Evolutionary conservation across 1,139 yeast species (phyloP).

Genomic region (Spathaspora jeffriesii): DNA sequence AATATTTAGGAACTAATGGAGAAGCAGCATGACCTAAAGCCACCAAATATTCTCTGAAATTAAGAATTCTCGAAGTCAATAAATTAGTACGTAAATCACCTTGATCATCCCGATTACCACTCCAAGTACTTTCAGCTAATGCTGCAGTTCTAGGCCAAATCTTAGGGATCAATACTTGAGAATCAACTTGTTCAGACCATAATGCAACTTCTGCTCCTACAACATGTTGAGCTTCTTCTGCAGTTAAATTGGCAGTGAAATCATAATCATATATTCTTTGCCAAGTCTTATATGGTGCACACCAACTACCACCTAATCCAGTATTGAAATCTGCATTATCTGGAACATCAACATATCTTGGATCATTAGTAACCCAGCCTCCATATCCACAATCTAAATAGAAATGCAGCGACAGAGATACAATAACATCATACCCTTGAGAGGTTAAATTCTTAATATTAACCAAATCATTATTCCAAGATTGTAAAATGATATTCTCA

Average conservation of each 20-base stretch:
- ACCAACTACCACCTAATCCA: constrained; percentile 47
- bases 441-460: constrained; percentile 30
- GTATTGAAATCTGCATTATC: constrained; percentile 27
- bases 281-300: constrained; percentile 52
- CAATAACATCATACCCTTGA: constrained; percentile 45
- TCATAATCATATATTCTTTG: constrained; percentile 46
- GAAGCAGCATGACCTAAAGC: constrained; percentile 37
- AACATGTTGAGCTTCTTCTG: constrained; percentile 29
- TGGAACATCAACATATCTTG: constrained; percentile 28
- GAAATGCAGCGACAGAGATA: constrained; percentile 34
- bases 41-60: constrained; percentile 45
- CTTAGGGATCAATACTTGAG: constrained; percentile 34
- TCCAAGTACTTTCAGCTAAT: constrained; percentile 48
- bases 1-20: constrained; percentile 43
- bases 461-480: constrained; percentile 34
- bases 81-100: constrained; percentile 32
- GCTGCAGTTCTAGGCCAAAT: constrained; percentile 54
- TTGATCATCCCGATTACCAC: constrained; percentile 36
- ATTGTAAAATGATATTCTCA: constrained; percentile 36
- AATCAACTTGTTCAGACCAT: constrained; percentile 49
- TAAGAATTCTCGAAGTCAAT: constrained; percentile 41
- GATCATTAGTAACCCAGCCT: constrained; percentile 41
- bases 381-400: constrained; percentile 53
- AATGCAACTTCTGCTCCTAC: constrained; percentile 48
- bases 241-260: constrained; percentile 34